Base-by-base conservation (phyloP, 306 rosid genomes). In the Cicer judaicum region DNA sequence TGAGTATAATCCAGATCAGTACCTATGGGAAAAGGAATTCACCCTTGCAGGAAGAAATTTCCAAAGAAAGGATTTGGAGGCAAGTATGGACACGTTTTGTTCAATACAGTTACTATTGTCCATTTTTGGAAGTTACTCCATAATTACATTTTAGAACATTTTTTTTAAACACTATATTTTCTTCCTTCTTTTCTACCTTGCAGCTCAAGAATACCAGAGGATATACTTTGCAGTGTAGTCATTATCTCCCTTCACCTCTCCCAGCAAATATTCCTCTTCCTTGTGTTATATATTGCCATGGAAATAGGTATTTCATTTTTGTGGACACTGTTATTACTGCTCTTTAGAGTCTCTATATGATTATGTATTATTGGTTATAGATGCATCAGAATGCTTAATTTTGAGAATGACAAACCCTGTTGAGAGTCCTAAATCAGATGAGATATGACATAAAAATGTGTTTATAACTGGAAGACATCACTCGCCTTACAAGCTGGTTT, bases 221-320 rank as follows among this genome's bases (percentile, higher is more conserved):
- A 76, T 81, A 87, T 61, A 84, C 86, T 49, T 90, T 94, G 89
- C 87, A 77, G 64, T 94, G 99, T 75, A 92, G 93, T 72, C 99
- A 94, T 86, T 94, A 94, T 83, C 74, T 90, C 77, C 99, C 99
- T 72, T 87, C 95, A 15, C 70, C 89, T 72, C 68, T 92, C 42
- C 92, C 95, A 1, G 95, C 87, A 80, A 95, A 90, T 49, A 68
- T 83, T 70, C 73, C 93, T 68, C 96, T 94, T 80, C 99, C 97
- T 14, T 94, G 99, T 87, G 99, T 94, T 48, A 78, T 94, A 74
- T 94, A 94, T 75, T 94, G 97, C 89, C 99, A 94, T 74, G 99
- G 99, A 72, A 94, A 94, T 87, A 94, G 97, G 98, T 91, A 56
- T n/a, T 73, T 47, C 56, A 36, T 77, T 72, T 61, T 68, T 71